A percentile compares a stretch with the other conserved stretches of the same genome.
Conservation (phyloP, 768 basidiomycete genomes). For the Boletus huronensis region DNA sequence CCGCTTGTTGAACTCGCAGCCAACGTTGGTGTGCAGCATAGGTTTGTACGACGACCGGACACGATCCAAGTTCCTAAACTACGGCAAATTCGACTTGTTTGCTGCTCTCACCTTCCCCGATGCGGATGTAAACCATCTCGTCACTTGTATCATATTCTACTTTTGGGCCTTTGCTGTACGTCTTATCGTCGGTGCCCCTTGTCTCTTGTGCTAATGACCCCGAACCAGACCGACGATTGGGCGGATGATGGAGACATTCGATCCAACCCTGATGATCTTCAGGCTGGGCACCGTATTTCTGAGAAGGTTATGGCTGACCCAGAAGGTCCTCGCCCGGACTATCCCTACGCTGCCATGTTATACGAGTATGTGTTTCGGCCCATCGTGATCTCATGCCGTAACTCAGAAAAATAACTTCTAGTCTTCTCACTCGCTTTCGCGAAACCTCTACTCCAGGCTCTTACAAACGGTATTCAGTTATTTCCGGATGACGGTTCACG, state of each 20-base stretch:
- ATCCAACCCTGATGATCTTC: conserved; percentile 34
- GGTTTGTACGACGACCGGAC: conserved; percentile 35
- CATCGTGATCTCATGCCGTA: conserved; percentile 11
- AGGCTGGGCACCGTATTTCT: conserved; percentile 34
- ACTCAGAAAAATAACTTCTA: conserved; percentile 5
- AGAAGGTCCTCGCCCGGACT: conserved; percentile 27
- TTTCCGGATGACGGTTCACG: neutral
- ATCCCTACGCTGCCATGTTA: conserved; percentile 38
- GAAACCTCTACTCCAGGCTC: conserved; percentile 36
- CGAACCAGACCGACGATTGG: conserved; percentile 34
- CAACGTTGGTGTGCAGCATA: conserved; percentile 18
- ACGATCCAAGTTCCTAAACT: conserved; percentile 34
- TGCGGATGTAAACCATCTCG: conserved; percentile 34
- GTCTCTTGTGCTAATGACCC: conserved; percentile 1
- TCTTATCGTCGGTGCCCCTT: neutral
- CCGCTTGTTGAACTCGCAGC: neutral
- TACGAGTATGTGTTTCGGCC: conserved; percentile 31
- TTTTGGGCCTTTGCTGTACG: conserved; percentile 38
- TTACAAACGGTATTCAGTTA: conserved; percentile 28
- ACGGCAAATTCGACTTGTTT: conserved; percentile 38
- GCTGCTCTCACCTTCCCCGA: conserved; percentile 39
- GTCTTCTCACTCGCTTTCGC: conserved; percentile 34
- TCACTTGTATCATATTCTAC: conserved; percentile 37
- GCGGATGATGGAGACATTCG: conserved; percentile 36
- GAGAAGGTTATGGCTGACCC: conserved; percentile 27